Percentiles rank a stretch among this genome's conserved stretches.
Evolutionary conservation across 2,329 filamentous ascomycete species (phyloP).

Genomic region (Polytolypa hystricis): DNA sequence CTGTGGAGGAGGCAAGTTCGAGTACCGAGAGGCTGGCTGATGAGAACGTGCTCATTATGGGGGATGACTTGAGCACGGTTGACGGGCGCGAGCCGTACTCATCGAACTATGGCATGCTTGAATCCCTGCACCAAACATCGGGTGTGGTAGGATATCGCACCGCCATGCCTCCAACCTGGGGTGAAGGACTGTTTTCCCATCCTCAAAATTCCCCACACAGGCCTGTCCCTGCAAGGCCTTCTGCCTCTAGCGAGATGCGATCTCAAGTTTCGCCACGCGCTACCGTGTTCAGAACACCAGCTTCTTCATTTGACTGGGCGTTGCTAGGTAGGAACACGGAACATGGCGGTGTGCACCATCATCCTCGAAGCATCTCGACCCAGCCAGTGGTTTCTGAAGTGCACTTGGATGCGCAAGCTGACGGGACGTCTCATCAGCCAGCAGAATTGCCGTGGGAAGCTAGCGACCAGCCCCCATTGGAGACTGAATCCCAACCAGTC

Average conservation of each 20-base stretch:
- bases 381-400: constrained; percentile 30
- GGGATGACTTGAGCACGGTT: constrained; percentile 28
- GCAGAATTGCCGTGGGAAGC: constrained; percentile 7
- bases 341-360: constrained; percentile 6
- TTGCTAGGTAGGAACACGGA: constrained; percentile 18
- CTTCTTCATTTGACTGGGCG: constrained; percentile 14
- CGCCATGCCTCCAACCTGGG: constrained; percentile 11
- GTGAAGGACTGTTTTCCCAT: constrained; percentile 7
- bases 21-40: constrained; percentile 26
- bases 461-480: constrained; percentile 2
- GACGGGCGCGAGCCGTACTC: constrained; percentile 27
- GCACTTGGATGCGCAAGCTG: constrained; percentile 26
- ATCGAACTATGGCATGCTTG: constrained; percentile 28
- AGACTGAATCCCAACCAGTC: not conserved
- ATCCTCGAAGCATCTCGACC: constrained; percentile 19
- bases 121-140: constrained; percentile 20
- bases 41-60: constrained; percentile 27
- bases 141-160: constrained; percentile 14
- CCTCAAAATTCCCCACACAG: not conserved
- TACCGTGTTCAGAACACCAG: not conserved
- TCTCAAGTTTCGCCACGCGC: constrained; percentile 11
- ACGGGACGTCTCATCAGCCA: constrained; percentile 14
- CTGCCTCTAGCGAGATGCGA: constrained; percentile 7
- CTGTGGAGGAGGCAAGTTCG: constrained; percentile 34
- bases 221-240: not conserved